phyloP scores from a whole-genome alignment of 139 green algal genomes.

The Micractinium conductrix region DNA sequence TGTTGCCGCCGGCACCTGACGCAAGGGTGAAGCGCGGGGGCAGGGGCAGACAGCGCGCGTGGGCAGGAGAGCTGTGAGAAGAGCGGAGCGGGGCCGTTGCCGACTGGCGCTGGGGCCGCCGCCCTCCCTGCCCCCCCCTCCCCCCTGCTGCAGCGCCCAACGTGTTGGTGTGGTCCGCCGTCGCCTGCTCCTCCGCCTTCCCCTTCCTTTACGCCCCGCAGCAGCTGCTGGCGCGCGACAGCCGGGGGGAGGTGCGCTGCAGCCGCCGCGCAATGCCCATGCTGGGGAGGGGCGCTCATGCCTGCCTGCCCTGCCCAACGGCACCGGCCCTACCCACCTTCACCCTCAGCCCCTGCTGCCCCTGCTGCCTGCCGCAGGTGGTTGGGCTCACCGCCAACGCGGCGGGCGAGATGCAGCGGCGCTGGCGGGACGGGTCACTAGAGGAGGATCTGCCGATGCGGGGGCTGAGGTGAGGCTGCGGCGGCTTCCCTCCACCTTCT shows the following conservation, averaged over 20 bases:
- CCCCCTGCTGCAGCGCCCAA: constrained; percentile 54
- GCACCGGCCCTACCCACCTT: too few relatives aligned
- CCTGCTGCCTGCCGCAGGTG: too few relatives aligned
- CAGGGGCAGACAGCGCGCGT: too few relatives aligned
- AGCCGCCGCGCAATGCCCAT: neutral
- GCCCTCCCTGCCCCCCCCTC: constrained; percentile 28
- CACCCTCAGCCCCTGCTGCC: too few relatives aligned
- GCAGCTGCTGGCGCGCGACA: constrained; percentile 69
- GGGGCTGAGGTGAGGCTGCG: constrained; percentile 84
- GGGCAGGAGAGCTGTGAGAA: too few relatives aligned
- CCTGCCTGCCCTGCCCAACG: neutral
- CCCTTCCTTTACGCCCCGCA: constrained; percentile 86
- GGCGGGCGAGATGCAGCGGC: constrained; percentile 42
- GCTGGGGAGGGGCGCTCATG: neutral
- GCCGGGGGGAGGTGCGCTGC: constrained; percentile 13
- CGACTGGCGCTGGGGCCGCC: neutral
- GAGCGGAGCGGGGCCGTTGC: too few relatives aligned
- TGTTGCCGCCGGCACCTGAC: too few relatives aligned
- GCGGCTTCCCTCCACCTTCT: constrained; percentile 95
- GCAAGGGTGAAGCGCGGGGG: too few relatives aligned
- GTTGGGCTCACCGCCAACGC: constrained; percentile 7
- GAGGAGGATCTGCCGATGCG: constrained; percentile 86
- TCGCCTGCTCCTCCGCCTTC: constrained; percentile 86
- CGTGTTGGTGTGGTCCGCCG: constrained; percentile 89
- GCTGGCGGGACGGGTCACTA: constrained; percentile 80